Evolutionary conservation across 495 filamentous ascomycete genomes (phyloP).

Genomic region (Rusavskia elegans): DNA sequence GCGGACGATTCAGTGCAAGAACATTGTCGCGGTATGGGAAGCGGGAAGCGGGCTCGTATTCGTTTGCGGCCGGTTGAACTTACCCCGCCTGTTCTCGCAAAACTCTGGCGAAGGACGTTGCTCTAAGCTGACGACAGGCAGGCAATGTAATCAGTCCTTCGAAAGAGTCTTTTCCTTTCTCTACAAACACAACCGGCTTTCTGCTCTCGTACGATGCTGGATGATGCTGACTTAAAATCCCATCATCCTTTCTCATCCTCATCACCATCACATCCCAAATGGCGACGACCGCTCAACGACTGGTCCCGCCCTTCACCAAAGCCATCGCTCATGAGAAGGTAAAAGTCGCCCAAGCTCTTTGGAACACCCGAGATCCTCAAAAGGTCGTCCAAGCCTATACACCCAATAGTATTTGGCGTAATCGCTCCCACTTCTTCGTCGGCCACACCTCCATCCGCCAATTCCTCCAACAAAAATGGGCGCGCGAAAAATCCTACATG

Average conservation of each 20-base stretch:
- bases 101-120: too few relatives aligned
- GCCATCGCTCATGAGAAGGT: slow-evolving; percentile 64
- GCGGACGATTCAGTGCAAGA: too few relatives aligned
- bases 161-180: too few relatives aligned
- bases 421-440: slow-evolving; percentile 52
- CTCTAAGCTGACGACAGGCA: too few relatives aligned
- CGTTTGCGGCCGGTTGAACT: too few relatives aligned
- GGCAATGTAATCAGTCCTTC: too few relatives aligned
- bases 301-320: slow-evolving; percentile 60
- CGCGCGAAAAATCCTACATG: slow-evolving; percentile 52
- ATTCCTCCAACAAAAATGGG: slow-evolving; percentile 69
- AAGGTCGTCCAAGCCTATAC: slow-evolving; percentile 62
- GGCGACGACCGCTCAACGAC: background rate
- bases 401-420: slow-evolving; percentile 65
- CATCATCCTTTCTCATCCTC: background rate
- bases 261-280: background rate
- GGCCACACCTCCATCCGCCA: slow-evolving; percentile 52
- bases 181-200: too few relatives aligned
- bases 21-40: too few relatives aligned
- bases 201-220: background rate
- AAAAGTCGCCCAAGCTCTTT: slow-evolving; percentile 69
- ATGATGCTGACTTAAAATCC: too few relatives aligned
- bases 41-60: too few relatives aligned
- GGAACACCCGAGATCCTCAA: slow-evolving; percentile 65
- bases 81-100: too few relatives aligned